Evolutionary conservation across 202 grass and related monocot species (phyloP).

Genomic region (Setaria italica): DNA sequence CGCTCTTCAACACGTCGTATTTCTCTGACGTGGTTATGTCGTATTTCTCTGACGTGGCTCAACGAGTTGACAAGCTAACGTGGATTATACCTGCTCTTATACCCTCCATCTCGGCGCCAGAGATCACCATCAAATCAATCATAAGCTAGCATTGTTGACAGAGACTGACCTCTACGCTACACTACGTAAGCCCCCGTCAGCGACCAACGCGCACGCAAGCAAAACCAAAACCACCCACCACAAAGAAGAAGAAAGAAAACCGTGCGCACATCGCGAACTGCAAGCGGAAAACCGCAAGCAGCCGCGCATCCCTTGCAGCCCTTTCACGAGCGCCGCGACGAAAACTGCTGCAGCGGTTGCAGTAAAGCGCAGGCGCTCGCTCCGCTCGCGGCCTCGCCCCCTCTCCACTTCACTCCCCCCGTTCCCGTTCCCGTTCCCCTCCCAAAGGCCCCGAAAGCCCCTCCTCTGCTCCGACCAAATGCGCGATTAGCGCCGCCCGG

Average conservation of each 20-base stretch:
- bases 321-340: not conserved
- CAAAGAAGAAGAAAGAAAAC: not conserved
- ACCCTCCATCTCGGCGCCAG: not conserved
- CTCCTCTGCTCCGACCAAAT: slow-evolving; percentile 45
- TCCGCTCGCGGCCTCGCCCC: not conserved
- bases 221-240: not conserved
- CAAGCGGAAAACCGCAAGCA: not conserved
- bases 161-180: no score
- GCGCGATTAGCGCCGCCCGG: slow-evolving; percentile 21
- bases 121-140: not conserved
- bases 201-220: not conserved
- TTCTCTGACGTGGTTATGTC: no score
- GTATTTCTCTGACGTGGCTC: no score
- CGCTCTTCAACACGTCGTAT: no score
- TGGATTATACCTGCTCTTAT: not conserved
- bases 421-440: not conserved
- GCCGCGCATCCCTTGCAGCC: not conserved
- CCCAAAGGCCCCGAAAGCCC: not conserved
- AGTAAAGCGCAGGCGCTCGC: not conserved
- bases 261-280: not conserved
- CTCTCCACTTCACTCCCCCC: not conserved
- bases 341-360: slow-evolving; percentile 29
- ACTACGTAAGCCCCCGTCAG: not conserved
- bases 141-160: slow-evolving; percentile 3
- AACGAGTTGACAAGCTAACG: no score